Evolutionary conservation across 495 filamentous ascomycete genomes (phyloP).

Genomic region (Aspergillus conjunctus): DNA sequence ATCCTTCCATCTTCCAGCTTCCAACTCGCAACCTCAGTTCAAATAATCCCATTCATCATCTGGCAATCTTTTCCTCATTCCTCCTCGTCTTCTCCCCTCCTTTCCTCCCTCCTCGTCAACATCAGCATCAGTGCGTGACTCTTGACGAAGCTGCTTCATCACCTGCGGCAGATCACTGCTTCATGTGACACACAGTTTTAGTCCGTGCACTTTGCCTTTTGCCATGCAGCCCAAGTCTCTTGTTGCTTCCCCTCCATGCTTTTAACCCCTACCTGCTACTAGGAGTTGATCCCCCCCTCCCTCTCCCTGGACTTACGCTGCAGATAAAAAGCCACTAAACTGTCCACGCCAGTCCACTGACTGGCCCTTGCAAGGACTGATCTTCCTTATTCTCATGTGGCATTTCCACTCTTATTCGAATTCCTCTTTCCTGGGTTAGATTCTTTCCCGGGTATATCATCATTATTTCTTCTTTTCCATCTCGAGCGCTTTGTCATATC

Average conservation of each 20-base stretch:
- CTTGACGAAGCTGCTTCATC: background rate
- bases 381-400: background rate
- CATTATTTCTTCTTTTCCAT: background rate
- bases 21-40: background rate
- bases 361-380: background rate
- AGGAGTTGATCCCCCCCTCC: background rate
- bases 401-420: background rate
- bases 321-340: constrained; percentile 3
- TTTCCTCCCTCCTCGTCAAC: background rate
- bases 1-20: too few species aligned
- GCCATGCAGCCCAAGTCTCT: constrained; percentile 12
- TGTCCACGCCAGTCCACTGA: background rate
- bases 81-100: background rate
- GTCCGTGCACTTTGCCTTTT: constrained; percentile 11
- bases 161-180: constrained; percentile 4
- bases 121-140: background rate
- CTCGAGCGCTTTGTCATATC: background rate
- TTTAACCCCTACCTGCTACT: constrained; percentile 2
- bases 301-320: background rate
- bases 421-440: background rate
- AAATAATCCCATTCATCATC: background rate
- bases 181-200: constrained; percentile 7
- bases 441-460: background rate
- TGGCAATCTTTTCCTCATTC: background rate
- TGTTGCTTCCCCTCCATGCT: constrained; percentile 14